phyloP scores from a whole-genome alignment of 768 basidiomycete species.

The Xerocomellus dryophilus region DNA sequence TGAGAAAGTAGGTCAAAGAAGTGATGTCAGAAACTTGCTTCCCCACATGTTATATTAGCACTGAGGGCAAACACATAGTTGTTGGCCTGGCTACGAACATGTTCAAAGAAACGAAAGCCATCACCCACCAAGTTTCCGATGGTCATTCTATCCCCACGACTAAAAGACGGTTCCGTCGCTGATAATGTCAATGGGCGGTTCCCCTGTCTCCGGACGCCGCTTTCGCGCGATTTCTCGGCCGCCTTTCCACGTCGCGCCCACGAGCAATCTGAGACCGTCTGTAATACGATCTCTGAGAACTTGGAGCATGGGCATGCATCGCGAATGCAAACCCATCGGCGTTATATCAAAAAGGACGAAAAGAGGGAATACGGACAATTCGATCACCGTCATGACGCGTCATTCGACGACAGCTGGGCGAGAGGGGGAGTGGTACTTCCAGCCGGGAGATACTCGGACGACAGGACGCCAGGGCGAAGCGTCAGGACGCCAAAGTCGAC shows the following conservation, averaged over 20 bases:
- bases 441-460: slow-evolving; percentile 38
- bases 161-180: slow-evolving; percentile 44
- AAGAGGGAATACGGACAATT: slow-evolving; percentile 54
- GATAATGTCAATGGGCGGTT: slow-evolving; percentile 78
- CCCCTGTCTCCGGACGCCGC: slow-evolving; percentile 74
- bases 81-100: slow-evolving; percentile 74
- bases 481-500: slow-evolving; percentile 76
- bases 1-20: not conserved
- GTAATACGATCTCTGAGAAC: slow-evolving; percentile 71
- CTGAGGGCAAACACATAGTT: slow-evolving; percentile 83
- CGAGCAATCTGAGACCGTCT: too few relatives aligned
- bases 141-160: slow-evolving; percentile 38
- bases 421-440: slow-evolving; percentile 55
- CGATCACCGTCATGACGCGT: slow-evolving; percentile 85
- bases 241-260: slow-evolving; percentile 96
- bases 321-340: too few relatives aligned
- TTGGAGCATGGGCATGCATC: not conserved
- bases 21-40: slow-evolving; percentile 50
- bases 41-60: slow-evolving; percentile 93
- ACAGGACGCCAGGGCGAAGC: slow-evolving; percentile 62
- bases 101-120: not conserved
- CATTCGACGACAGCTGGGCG: slow-evolving; percentile 95
- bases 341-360: not conserved
- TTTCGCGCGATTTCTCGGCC: slow-evolving; percentile 87
- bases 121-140: slow-evolving; percentile 81